Evolutionary conservation across 768 basidiomycete species (phyloP).

Genomic region (Suillus brevipes): DNA sequence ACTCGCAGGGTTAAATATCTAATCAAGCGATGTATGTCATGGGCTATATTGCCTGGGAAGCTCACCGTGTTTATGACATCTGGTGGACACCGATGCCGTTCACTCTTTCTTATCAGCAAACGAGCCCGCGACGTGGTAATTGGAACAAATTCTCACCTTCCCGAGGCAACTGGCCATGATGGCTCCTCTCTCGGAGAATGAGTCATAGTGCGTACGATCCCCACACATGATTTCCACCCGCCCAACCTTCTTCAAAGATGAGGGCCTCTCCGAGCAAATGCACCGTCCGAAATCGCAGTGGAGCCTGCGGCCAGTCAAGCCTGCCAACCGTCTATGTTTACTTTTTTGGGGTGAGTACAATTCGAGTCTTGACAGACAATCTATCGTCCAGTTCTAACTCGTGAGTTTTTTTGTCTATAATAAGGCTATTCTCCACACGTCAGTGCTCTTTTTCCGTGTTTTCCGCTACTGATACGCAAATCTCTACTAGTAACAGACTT

Average conservation of each 20-base stretch:
- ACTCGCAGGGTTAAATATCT: not conserved
- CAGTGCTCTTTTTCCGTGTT: not conserved
- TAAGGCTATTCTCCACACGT: not conserved
- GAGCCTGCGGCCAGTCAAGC: not conserved
- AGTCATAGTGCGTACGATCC: not conserved
- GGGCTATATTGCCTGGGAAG: not conserved
- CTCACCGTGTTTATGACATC: not conserved
- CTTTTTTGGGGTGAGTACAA: not conserved
- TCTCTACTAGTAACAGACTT: constrained; percentile 42
- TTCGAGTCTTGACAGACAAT: not conserved
- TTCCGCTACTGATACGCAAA: not conserved
- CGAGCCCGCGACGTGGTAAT: not conserved
- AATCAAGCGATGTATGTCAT: not conserved
- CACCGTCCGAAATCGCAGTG: too few relatives aligned
- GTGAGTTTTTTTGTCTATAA: not conserved
- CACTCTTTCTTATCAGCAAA: not conserved
- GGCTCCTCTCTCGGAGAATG: not conserved
- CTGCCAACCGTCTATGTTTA: too few relatives aligned
- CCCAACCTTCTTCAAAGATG: not conserved
- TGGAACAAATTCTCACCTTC: not conserved
- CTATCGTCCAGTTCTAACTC: not conserved
- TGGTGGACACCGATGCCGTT: not conserved
- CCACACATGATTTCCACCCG: not conserved
- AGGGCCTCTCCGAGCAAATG: not conserved
- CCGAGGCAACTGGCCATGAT: not conserved